Conservation (phyloP, 2,329 filamentous ascomycete genomes). For the Trichoderma polysporum region DNA sequence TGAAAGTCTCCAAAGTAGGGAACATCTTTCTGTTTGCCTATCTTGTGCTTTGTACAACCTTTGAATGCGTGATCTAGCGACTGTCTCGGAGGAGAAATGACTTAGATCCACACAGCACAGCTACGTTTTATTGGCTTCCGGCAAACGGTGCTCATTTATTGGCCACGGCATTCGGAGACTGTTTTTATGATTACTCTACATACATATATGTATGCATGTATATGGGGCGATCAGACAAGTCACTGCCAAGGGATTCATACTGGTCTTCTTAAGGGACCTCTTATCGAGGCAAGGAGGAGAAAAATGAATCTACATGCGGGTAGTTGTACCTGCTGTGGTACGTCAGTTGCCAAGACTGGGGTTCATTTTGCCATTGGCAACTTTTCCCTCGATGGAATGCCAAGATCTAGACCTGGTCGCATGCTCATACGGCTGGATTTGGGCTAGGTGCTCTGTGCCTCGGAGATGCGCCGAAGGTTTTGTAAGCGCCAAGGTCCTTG, state of each 20-base stretch:
- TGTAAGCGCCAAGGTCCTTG: conserved; percentile 10
- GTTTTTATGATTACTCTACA: not conserved
- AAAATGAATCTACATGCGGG: not conserved
- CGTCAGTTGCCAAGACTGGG: not conserved
- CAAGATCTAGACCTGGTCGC: not conserved
- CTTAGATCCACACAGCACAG: not conserved
- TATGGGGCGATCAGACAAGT: not conserved
- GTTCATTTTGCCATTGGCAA: not conserved
- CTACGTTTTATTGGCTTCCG: not conserved
- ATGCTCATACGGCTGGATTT: not conserved
- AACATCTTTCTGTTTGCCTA: not conserved
- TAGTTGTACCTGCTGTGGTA: not conserved
- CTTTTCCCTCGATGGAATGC: not conserved
- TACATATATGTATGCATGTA: not conserved
- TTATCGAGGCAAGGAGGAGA: not conserved
- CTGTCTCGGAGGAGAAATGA: conserved; percentile 19
- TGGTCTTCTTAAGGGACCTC: not conserved
- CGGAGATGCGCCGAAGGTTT: not conserved
- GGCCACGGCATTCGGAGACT: not conserved
- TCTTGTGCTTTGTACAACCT: not conserved
- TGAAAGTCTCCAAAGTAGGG: not conserved
- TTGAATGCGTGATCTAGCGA: conserved; percentile 5
- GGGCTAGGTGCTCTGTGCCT: not conserved
- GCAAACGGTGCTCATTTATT: not conserved
- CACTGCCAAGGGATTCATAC: not conserved